Percentiles rank a stretch among this genome's conserved stretches.
These are phyloP conservation scores for Rhodotorula mucilaginosa DNA, from an alignment of 1,284 basidiomycete species.

Conservation along the genomic window DNA sequence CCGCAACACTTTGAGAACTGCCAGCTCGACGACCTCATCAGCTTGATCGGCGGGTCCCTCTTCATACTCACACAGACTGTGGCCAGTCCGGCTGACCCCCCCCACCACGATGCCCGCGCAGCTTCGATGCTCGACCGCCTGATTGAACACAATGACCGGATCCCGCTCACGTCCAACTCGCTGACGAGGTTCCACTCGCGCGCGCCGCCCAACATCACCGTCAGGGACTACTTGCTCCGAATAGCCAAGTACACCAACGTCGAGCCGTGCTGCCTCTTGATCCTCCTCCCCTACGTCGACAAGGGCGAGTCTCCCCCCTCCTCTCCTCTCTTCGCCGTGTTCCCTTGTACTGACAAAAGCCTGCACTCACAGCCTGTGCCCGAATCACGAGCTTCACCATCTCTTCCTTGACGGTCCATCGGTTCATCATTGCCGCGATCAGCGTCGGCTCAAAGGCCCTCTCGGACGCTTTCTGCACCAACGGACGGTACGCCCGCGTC, in stretches of 20 bases:
- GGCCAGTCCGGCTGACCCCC: background rate
- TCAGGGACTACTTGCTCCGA: constrained; percentile 83
- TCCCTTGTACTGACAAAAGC: too few species aligned
- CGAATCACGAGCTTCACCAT: constrained; percentile 81
- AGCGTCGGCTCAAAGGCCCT: constrained; percentile 84
- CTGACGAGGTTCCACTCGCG: constrained; percentile 92
- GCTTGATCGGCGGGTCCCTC: constrained; percentile 69
- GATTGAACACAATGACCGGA: constrained; percentile 88
- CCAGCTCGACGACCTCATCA: constrained; percentile 72
- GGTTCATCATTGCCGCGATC: constrained; percentile 86
- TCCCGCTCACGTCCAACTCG: constrained; percentile 75
- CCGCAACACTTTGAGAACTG: constrained; percentile 42
- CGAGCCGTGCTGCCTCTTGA: constrained; percentile 85
- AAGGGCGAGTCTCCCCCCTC: constrained; percentile 50
- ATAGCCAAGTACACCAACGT: constrained; percentile 89
- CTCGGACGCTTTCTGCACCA: constrained; percentile 89
- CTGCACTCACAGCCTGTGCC: constrained; percentile 62
- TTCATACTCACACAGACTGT: background rate
- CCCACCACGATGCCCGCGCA: constrained; percentile 46
- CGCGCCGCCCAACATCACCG: constrained; percentile 74
- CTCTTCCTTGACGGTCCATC: constrained; percentile 89
- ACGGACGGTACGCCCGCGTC: constrained; percentile 86
- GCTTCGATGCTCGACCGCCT: constrained; percentile 91
- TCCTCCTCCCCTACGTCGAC: constrained; percentile 90
- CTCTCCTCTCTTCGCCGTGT: background rate